Evolutionary conservation across 257 asterid species (phyloP).

Genomic region (Ocimum tenuiflorum): DNA sequence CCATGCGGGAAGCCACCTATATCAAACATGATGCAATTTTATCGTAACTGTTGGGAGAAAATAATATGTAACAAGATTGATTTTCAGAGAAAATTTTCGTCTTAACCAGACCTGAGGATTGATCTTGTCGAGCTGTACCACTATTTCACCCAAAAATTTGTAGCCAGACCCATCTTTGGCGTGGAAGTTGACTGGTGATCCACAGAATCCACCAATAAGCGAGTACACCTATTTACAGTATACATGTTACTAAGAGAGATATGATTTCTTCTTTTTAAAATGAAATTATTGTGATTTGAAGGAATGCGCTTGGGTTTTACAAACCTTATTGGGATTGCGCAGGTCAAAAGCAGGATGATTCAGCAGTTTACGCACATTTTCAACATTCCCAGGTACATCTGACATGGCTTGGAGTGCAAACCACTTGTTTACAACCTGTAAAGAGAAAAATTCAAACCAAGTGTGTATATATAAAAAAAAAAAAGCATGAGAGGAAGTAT

Average conservation of each 20-base stretch:
- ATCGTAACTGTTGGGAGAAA: not conserved
- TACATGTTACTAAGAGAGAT: not conserved
- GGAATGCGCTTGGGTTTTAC: not conserved
- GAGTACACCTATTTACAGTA: conserved; percentile 51
- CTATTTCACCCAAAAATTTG: conserved; percentile 73
- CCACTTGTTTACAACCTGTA: conserved; percentile 75
- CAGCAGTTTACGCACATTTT: conserved; percentile 61
- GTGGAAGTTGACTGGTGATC: conserved; percentile 70
- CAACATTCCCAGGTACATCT: conserved; percentile 63
- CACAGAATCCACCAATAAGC: conserved; percentile 70
- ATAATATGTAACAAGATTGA: not conserved
- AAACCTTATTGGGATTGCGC: conserved; percentile 77
- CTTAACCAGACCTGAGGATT: conserved; percentile 64
- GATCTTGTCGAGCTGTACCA: conserved; percentile 70
- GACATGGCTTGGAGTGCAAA: conserved; percentile 70
- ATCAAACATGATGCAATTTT: not conserved
- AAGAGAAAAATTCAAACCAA: not conserved
- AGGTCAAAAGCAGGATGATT: conserved; percentile 69
- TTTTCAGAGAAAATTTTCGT: not conserved
- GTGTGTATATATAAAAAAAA: not conserved
- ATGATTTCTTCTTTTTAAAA: not conserved
- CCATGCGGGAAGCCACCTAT: conserved; percentile 92
- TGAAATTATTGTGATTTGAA: not conserved
- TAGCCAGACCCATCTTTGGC: conserved; percentile 79
- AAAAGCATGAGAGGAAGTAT: not conserved